Evolutionary conservation across 345 rosid species (phyloP), one percentile per base, ranked within the genome.

Genomic region (Murraya paniculata): DNA sequence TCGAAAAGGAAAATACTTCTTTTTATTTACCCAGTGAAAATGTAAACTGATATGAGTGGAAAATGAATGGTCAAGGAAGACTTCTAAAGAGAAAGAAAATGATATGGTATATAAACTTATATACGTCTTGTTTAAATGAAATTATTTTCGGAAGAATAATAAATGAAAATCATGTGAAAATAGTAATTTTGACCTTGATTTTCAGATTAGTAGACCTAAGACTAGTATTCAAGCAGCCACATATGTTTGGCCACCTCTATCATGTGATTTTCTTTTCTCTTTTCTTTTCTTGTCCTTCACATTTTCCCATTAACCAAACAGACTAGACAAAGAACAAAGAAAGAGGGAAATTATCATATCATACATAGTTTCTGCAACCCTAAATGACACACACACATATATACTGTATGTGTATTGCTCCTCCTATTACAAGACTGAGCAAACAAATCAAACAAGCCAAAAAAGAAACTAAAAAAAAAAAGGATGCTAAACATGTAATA

Each of bases 231-330:
- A 13, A 45, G 50, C 50, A 45, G 50, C 50, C 50, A 45, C 50
- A 45, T 45, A 13, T 1, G 22, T 5, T 53, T 53, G 57, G 57
- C 1, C 57, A 53, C 5, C 22, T 18, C 57, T 53, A 16, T 28
- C 41, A 45, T 9, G n/a, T 41, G 38, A 59, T 74, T 27, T 18
- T 28, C 25, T 41, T 55, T 31, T 10, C 50, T 22, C 50, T 25
- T 35, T 72, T 59, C n/a, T 57, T 57, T n/a, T 30, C 58, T 50
- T 48, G 27, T 73, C 33, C 56, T 38, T 38, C 6, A 7, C 25
- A 10, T 64, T 74, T 75, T 64, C 78, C 50, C 48, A 19, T 24
- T n/a, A 75, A 75, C 14, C 78, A 75, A 75, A 22, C 71, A 75
- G 8, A 36, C 28, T 2, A 11, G 21, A 30, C 45, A 71, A 10